phyloP scores from a whole-genome alignment of 2,329 filamentous ascomycete genomes.

The Claviceps monticola region DNA sequence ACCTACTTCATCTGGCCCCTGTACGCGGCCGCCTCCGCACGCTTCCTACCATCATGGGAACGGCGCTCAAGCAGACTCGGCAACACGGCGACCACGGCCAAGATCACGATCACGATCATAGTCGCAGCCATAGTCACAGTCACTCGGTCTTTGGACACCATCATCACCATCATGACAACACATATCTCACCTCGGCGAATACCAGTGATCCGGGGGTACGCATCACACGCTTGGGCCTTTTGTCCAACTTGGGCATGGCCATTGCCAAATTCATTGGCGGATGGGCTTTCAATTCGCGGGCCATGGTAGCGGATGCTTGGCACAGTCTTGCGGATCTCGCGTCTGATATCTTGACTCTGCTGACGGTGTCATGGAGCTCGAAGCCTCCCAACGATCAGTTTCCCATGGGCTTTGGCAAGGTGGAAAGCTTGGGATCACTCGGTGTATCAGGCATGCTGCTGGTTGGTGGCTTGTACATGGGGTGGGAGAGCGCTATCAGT shows the following conservation, averaged over 20 bases:
- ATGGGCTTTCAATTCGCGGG: slow-evolving; percentile 88
- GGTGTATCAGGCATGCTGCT: slow-evolving; percentile 88
- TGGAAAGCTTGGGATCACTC: slow-evolving; percentile 89
- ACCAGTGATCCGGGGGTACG: slow-evolving; percentile 56
- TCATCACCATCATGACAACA: slow-evolving; percentile 81
- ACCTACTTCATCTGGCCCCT: slow-evolving; percentile 10
- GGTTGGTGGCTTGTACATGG: slow-evolving; percentile 84
- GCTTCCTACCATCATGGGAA: slow-evolving; percentile 15
- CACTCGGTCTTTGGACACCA: slow-evolving; percentile 41
- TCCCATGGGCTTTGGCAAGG: slow-evolving; percentile 86
- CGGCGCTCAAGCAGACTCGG: slow-evolving; percentile 19
- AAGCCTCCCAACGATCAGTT: slow-evolving; percentile 73
- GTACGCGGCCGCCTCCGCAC: slow-evolving; percentile 11
- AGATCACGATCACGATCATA: slow-evolving; percentile 23
- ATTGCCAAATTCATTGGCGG: slow-evolving; percentile 85
- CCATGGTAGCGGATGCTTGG: slow-evolving; percentile 84
- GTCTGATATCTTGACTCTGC: slow-evolving; percentile 85
- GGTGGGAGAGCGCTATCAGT: slow-evolving; percentile 54
- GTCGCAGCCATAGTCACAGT: slow-evolving; percentile 19
- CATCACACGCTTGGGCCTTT: slow-evolving; percentile 42
- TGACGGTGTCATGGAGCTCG: slow-evolving; percentile 86
- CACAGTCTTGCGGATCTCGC: slow-evolving; percentile 92
- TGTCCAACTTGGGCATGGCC: slow-evolving; percentile 91
- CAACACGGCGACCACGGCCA: slow-evolving; percentile 17
- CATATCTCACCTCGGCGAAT: slow-evolving; percentile 81